phyloP scores from a whole-genome alignment of 805 yeast genomes.

The Ogataea methanolica region DNA sequence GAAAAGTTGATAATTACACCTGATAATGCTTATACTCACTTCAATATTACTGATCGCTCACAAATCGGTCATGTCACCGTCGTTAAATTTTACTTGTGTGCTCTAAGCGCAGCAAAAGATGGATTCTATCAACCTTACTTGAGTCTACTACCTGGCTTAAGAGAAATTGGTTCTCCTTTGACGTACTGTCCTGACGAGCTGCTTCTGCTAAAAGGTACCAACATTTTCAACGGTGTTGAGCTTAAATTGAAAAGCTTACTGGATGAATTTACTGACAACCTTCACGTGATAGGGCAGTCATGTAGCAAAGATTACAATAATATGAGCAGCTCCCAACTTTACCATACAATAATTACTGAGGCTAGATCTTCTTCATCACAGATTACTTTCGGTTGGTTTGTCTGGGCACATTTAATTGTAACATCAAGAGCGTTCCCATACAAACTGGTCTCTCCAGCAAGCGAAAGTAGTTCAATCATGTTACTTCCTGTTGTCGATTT shows the following conservation, averaged over 20 bases:
- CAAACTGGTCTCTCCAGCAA: constrained; percentile 37
- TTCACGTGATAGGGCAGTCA: background rate
- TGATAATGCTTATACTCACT: constrained; percentile 14
- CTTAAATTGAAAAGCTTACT: constrained; percentile 38
- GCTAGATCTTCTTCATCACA: constrained; percentile 19
- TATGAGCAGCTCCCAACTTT: constrained; percentile 2
- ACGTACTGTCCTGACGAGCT: constrained; percentile 53
- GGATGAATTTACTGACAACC: constrained; percentile 46
- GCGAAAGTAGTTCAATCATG: constrained; percentile 36
- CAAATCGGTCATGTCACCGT: constrained; percentile 8
- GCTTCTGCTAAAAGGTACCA: constrained; percentile 52
- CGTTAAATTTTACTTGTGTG: constrained; percentile 18
- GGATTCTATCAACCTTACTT: constrained; percentile 36
- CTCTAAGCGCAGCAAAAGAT: constrained; percentile 1
- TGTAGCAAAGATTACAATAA: constrained; percentile 4
- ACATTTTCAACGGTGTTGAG: constrained; percentile 47
- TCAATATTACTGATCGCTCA: constrained; percentile 1
- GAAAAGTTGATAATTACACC: constrained; percentile 20
- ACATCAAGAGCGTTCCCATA: constrained; percentile 82
- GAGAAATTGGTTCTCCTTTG: constrained; percentile 54
- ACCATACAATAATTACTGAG: constrained; percentile 11
- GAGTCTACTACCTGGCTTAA: constrained; percentile 38
- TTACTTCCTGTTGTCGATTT: constrained; percentile 75
- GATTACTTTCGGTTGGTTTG: constrained; percentile 47
- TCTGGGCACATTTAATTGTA: constrained; percentile 72